Base-by-base conservation (phyloP, 371 early-diverging fungal genomes). In the Dichotomocladium elegans region DNA sequence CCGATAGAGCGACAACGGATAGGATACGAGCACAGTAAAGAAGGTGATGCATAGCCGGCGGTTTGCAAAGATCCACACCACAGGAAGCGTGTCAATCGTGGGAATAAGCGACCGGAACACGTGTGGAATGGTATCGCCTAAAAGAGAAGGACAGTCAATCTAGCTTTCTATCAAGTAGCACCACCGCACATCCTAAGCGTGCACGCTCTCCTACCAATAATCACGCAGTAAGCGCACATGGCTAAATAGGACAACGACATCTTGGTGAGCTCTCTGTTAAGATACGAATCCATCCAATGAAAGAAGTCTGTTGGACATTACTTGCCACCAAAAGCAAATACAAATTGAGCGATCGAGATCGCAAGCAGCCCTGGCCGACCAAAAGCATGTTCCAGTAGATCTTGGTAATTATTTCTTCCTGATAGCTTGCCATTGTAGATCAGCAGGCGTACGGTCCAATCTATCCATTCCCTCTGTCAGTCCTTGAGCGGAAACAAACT, bases 291-390 rank as follows among this genome's bases (percentile, higher is more conserved):
- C n/a, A n/a, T n/a, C n/a, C n/a, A n/a, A n/a, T n/a, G n/a, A n/a
- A n/a, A n/a, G n/a, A n/a, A n/a, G n/a, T n/a, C n/a, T n/a, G n/a
- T n/a, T 37, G 37, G 21, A 17, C 9, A 15, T 33, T 40, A 22
- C 47, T 66, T 77, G 80, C 90, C 91, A 53, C 91, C 91, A 72
- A 89, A 89, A 5, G 90, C 89, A 81, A 91, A 89, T 19, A 79
- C 82, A 61, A 90, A 89, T 54, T 89, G 90, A 57, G 88, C 88
- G 44, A 89, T 64, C 3, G 90, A 89, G 47, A 85, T 89, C 14
- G 77, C 75, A 42, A 87, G 63, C 21, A 88, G 58, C 4, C 91
- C 91, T 17, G 78, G 50, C 28, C 79, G 79, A 33, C 91, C 91
- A 66, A 89, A 90, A 33, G 88, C 82, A 56, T 83, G 80, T 63